Conservation (phyloP, 2,329 filamentous ascomycete species). For the Phymatotrichopsis omnivora region DNA sequence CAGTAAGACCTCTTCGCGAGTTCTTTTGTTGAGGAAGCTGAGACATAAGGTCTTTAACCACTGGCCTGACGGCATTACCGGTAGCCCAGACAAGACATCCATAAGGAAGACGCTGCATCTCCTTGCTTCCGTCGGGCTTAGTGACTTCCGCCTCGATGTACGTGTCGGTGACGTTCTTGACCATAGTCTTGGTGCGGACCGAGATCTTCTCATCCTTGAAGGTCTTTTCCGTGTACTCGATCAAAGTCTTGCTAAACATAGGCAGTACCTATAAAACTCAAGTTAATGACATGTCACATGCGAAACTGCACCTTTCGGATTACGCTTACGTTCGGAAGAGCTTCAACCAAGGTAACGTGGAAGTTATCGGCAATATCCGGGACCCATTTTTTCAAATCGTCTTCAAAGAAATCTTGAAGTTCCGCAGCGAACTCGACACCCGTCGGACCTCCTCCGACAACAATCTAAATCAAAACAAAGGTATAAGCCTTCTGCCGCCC, state of each 20-base stretch:
- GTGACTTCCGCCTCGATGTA: constrained; percentile 82
- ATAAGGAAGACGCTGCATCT: constrained; percentile 72
- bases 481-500: not conserved
- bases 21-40: constrained; percentile 92
- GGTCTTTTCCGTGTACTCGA: constrained; percentile 98
- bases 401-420: constrained; percentile 96
- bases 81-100: constrained; percentile 97
- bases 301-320: not conserved
- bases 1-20: constrained; percentile 84
- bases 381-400: constrained; percentile 96
- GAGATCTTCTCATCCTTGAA: constrained; percentile 98
- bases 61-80: constrained; percentile 80
- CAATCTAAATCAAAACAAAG: constrained; percentile 26
- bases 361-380: constrained; percentile 92
- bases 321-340: constrained; percentile 65
- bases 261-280: constrained; percentile 52
- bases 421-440: constrained; percentile 92
- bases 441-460: constrained; percentile 32
- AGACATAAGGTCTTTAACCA: constrained; percentile 83
- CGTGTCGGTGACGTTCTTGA: constrained; percentile 91
- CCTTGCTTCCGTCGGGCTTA: constrained; percentile 74
- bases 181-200: constrained; percentile 97
- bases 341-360: constrained; percentile 94
- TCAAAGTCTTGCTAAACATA: constrained; percentile 97
- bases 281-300: constrained; percentile 13